Conservation (phyloP, 108 stramenopile species). For the Mayamaea pseudoterrestris region DNA sequence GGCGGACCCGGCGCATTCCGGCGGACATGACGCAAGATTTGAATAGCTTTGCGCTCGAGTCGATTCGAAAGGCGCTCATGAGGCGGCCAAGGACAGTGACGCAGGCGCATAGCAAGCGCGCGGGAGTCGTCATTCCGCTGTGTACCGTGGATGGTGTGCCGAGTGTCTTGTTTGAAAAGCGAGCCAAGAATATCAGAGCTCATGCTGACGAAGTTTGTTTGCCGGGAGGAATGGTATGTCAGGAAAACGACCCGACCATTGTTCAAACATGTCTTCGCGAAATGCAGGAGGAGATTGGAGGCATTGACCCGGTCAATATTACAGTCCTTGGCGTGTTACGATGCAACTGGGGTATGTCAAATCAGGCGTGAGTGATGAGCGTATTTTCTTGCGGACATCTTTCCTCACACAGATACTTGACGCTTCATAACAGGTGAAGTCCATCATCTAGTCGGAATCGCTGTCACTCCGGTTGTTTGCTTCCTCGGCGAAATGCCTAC, state of each 20-base stretch:
- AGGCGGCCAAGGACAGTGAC: conserved; percentile 85
- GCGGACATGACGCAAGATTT: conserved; percentile 66
- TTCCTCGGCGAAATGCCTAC: conserved; percentile 65
- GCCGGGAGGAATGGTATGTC: conserved; percentile 89
- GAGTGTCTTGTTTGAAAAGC: conserved; percentile 83
- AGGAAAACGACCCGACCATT: conserved; percentile 71
- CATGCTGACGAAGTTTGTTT: conserved; percentile 80
- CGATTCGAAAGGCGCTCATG: conserved; percentile 79
- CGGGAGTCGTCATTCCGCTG: conserved; percentile 82
- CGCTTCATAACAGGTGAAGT: no score
- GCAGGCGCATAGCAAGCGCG: conserved; percentile 66
- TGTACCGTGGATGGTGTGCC: conserved; percentile 90
- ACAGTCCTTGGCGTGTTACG: conserved; percentile 76
- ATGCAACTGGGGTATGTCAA: conserved; percentile 92
- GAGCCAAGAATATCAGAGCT: conserved; percentile 50
- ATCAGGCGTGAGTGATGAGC: conserved; percentile 33
- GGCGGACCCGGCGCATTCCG: conserved; percentile 32
- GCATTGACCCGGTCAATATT: conserved; percentile 32
- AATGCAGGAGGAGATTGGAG: conserved; percentile 94
- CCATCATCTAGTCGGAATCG: conserved; percentile 78
- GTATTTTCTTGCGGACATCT: not conserved
- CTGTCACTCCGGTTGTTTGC: conserved; percentile 90
- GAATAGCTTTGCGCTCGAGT: conserved; percentile 44
- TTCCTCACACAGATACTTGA: not conserved
- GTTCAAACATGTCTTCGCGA: conserved; percentile 84